These are phyloP conservation scores for Sarcomyxa edulis DNA, from an alignment of 768 basidiomycete genomes.

Conservation along the genomic window DNA sequence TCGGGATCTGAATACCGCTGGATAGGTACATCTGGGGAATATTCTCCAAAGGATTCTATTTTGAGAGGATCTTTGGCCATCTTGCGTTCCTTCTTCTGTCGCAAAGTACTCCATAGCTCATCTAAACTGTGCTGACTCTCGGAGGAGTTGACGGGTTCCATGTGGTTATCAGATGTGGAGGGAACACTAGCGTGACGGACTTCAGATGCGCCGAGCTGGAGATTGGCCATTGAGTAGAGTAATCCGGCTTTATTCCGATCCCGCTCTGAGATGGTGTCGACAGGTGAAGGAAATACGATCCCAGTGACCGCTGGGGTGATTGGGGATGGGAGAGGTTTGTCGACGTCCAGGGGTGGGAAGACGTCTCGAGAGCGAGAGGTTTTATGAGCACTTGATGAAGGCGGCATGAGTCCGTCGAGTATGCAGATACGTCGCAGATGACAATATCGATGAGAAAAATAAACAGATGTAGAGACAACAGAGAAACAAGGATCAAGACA, in stretches of 20 bases:
- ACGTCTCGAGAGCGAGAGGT: constrained; percentile 1
- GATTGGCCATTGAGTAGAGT: no score
- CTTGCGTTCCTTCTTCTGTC: constrained; percentile 57
- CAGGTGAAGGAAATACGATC: constrained; percentile 38
- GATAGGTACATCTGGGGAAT: no score
- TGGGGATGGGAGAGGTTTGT: constrained; percentile 26
- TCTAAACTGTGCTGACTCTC: constrained; percentile 50
- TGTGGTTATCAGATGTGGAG: constrained; percentile 35
- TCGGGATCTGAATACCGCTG: constrained; percentile 34
- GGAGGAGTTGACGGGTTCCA: constrained; percentile 26
- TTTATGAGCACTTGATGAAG: constrained; percentile 10
- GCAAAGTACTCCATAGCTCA: constrained; percentile 61
- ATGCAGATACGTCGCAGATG: no score
- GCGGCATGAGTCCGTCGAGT: no score
- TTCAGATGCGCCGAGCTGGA: constrained; percentile 25
- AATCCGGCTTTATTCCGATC: constrained; percentile 5
- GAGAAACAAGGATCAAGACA: no score
- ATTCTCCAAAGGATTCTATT: constrained; percentile 60
- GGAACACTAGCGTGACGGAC: constrained; percentile 35
- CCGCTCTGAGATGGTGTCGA: constrained; percentile 25
- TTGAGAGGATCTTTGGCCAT: constrained; percentile 68
- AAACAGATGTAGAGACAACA: no score
- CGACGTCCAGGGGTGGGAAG: constrained; percentile 1
- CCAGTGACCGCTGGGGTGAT: constrained; percentile 44
- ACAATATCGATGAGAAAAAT: no score